Base-by-base conservation (phyloP, 345 rosid genomes). In the Citrus australasica region DNA sequence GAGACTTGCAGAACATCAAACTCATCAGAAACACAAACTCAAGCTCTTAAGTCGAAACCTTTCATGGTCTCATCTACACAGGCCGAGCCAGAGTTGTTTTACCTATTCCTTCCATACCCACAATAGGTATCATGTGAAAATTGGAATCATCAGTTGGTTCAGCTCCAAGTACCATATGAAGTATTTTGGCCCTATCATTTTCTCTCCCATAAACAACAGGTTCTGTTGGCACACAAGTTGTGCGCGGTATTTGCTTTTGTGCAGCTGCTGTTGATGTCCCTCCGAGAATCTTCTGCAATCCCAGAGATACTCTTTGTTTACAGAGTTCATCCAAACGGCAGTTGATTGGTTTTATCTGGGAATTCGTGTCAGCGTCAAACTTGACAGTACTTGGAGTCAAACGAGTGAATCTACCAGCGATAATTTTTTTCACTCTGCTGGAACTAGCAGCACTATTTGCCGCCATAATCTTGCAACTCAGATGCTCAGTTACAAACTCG, bases 11-110 rank as follows among this genome's bases (percentile, higher is more conserved):
- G 9, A 59, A 24, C 16, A 59, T 59, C 67, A 59, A 73, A 59
- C 4, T n/a, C 14, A 73, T 58, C 9, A 59, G 76, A 73, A 32
- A 61, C 77, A 16, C 68, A 61, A 2, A 74, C 77, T 68, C 77
- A 74, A 14, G 59, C 68, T 2, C 11, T 61, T 0, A 25, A 16
- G 0, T 74, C 4, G 21, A 74, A 74, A 59, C 30, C 13, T 16
- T 17, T 2, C 32, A 25, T 9, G 0, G n/a, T 4, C 1, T 6
- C 2, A 16, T 38, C 38, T 2, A 37, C 13, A 24, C 35, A 27
- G 13, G 32, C 1, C 53, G 46, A 63, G 78, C 78, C 10, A 75
- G 69, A 0, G 61, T 75, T 22, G 78, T 76, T 53, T 65, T 51
- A 1, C 78, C 78, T 7, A 65, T 24, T 1, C 71, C 71, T 11